Evolutionary conservation across 73 alveolate genomes (phyloP).

Genomic region (Blepharisma stoltei): DNA sequence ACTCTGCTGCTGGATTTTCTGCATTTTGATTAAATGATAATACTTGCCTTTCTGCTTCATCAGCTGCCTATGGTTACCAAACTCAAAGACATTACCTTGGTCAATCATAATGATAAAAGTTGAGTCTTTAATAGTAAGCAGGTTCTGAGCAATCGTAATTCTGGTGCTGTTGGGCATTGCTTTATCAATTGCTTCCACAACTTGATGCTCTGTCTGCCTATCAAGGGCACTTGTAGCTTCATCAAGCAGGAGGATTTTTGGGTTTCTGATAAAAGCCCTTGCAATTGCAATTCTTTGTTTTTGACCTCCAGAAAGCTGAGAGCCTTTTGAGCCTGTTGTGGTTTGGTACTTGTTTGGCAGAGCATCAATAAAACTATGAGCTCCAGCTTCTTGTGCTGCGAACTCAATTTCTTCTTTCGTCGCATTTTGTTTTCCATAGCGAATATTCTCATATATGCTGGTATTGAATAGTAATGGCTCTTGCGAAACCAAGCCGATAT

Average conservation of each 20-base stretch:
- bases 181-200: neutral
- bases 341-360: neutral
- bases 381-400: slow-evolving; percentile 64
- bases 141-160: slow-evolving; percentile 71
- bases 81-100: slow-evolving; percentile 61
- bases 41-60: slow-evolving; percentile 54
- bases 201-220: neutral
- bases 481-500: slow-evolving; percentile 56
- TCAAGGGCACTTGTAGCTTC: slow-evolving; percentile 20
- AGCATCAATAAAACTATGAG: neutral
- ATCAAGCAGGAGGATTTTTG: slow-evolving; percentile 7
- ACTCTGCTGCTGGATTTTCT: neutral
- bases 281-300: slow-evolving; percentile 29
- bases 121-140: slow-evolving; percentile 65
- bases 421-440: slow-evolving; percentile 57
- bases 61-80: slow-evolving; percentile 66
- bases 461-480: slow-evolving; percentile 80
- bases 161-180: slow-evolving; percentile 46
- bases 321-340: slow-evolving; percentile 18
- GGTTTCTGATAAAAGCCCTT: slow-evolving; percentile 24
- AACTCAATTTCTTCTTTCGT: slow-evolving; percentile 61
- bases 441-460: slow-evolving; percentile 59
- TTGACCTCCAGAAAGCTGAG: slow-evolving; percentile 22
- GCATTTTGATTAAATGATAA: neutral
- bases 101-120: slow-evolving; percentile 57